phyloP scores from a whole-genome alignment of 768 basidiomycete species.

The Leccinum sublutescens region DNA sequence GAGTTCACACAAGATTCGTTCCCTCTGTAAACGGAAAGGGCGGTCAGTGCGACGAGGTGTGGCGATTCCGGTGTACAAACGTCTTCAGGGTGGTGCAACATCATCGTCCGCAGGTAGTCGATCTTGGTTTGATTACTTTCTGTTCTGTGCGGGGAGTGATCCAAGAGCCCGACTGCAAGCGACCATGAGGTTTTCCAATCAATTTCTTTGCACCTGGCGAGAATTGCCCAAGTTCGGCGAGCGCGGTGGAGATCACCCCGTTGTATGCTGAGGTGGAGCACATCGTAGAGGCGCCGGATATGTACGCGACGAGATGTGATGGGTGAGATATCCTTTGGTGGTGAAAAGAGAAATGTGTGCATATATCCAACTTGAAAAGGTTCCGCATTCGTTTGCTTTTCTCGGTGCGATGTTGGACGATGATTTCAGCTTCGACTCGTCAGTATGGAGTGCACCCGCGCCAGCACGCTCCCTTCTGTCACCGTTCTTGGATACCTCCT shows the following conservation, averaged over 20 bases:
- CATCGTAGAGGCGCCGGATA: constrained; percentile 70
- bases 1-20: constrained; percentile 72
- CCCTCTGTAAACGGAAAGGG: constrained; percentile 48
- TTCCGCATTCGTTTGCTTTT: not conserved
- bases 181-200: constrained; percentile 74
- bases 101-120: constrained; percentile 66
- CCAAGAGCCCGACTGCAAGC: constrained; percentile 58
- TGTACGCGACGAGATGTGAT: constrained; percentile 64
- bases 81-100: constrained; percentile 65
- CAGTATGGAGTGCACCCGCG: constrained; percentile 65
- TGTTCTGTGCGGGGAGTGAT: constrained; percentile 29
- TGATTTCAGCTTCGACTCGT: constrained; percentile 68
- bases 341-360: constrained; percentile 61
- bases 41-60: constrained; percentile 12
- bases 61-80: constrained; percentile 41
- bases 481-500: constrained; percentile 21
- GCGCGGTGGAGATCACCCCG: constrained; percentile 64
- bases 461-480: constrained; percentile 31
- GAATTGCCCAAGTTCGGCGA: constrained; percentile 67
- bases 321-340: constrained; percentile 48
- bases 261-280: constrained; percentile 70
- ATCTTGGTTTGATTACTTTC: constrained; percentile 38
- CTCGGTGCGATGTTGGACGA: constrained; percentile 54
- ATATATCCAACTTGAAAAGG: constrained; percentile 6
- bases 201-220: constrained; percentile 75